Percentiles rank a stretch among this genome's conserved stretches.
Evolutionary conservation across 805 yeast species (phyloP).

Genomic region (Wickerhamomyces chaumierensis): DNA sequence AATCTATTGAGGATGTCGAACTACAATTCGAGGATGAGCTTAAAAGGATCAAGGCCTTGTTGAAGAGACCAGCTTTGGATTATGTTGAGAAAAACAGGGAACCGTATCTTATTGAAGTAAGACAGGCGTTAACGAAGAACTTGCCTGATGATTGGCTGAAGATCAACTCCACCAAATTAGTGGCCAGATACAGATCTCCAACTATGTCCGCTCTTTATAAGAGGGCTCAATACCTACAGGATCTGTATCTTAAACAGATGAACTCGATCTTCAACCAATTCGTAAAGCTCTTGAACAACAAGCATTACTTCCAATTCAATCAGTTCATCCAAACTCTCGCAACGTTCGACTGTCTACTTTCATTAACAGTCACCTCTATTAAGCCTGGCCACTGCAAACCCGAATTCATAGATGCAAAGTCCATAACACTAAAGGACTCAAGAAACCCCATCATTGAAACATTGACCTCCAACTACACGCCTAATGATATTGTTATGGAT

Average conservation of each 20-base stretch:
- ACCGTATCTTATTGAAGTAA: conserved; percentile 67
- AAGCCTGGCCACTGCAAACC: conserved; percentile 64
- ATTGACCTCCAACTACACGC: conserved; percentile 37
- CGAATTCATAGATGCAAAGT: conserved; percentile 34
- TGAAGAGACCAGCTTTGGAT: conserved; percentile 46
- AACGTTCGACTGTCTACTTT: conserved; percentile 56
- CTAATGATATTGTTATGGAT: conserved; percentile 69
- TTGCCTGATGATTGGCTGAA: conserved; percentile 74
- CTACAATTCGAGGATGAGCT: conserved; percentile 41
- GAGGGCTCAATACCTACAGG: conserved; percentile 49
- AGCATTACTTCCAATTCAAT: conserved; percentile 34
- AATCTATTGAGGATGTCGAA: conserved; percentile 32
- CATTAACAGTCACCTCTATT: conserved; percentile 58
- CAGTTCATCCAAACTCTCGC: conserved; percentile 41
- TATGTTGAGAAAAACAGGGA: conserved; percentile 50
- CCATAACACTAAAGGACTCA: conserved; percentile 47
- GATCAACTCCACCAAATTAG: conserved; percentile 54
- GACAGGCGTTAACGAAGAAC: conserved; percentile 36
- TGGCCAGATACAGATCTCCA: conserved; percentile 68
- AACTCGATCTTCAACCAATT: conserved; percentile 35
- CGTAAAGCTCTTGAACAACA: conserved; percentile 30
- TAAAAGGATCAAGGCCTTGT: conserved; percentile 26
- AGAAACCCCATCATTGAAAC: conserved; percentile 81
- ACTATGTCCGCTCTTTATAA: conserved; percentile 38
- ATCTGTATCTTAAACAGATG: conserved; percentile 21